Conservation (phyloP, 495 filamentous ascomycete species). For the Polyplosphaeria fusca region DNA sequence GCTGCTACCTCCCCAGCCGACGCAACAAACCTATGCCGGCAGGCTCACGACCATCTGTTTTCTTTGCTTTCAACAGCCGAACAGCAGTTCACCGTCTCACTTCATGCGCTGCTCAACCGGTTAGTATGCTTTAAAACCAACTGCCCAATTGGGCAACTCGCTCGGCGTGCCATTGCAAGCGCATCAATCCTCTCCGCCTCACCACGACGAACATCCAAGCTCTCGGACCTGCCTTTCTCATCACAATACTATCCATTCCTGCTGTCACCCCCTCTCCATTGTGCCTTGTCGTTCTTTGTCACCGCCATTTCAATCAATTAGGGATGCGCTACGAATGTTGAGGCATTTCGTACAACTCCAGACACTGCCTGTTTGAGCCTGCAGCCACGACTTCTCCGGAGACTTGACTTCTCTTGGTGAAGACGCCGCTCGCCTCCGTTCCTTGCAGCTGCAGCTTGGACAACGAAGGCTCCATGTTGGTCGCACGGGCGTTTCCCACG, state of each 20-base stretch:
- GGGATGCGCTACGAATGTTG: conserved; percentile 7
- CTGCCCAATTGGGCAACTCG: conserved; percentile 4
- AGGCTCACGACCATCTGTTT: background rate
- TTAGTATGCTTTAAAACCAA: conserved; percentile 5
- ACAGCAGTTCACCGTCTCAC: conserved; percentile 15
- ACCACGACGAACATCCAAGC: conserved; percentile 14
- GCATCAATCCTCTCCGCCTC: conserved; percentile 15
- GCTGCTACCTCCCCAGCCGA: background rate
- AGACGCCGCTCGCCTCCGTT: no score
- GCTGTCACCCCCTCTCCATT: background rate
- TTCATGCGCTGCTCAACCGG: conserved; percentile 3
- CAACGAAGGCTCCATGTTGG: no score
- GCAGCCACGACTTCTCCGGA: background rate
- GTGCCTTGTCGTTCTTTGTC: background rate
- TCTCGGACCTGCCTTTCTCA: background rate
- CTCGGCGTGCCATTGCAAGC: conserved; percentile 3
- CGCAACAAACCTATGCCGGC: conserved; percentile 8
- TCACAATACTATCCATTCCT: conserved; percentile 4
- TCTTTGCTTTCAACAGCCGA: conserved; percentile 3
- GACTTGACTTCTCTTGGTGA: no score
- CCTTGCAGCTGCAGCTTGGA: no score
- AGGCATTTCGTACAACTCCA: conserved; percentile 3
- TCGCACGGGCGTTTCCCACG: no score
- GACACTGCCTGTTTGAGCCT: conserved; percentile 9
- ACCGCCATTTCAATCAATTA: conserved; percentile 10